phyloP scores from a whole-genome alignment of 2,329 filamentous ascomycete species.

The Herpotrichia juniperi region DNA sequence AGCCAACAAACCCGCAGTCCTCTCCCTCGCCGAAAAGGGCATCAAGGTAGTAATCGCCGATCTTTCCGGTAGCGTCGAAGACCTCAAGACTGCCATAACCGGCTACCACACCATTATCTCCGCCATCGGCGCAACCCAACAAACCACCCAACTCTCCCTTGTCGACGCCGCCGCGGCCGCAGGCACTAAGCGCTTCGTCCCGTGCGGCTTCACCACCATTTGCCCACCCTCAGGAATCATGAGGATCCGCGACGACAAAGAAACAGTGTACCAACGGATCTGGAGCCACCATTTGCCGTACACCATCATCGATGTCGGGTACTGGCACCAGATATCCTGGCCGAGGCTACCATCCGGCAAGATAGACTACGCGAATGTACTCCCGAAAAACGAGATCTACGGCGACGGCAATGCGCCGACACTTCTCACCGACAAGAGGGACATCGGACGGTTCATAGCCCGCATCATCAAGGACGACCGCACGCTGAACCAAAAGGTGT shows the following conservation, averaged over 20 bases:
- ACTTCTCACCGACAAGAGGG: slow-evolving; percentile 57
- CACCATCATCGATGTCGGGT: slow-evolving; percentile 65
- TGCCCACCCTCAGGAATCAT: slow-evolving; percentile 29
- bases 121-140: slow-evolving; percentile 2
- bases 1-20: slow-evolving; percentile 52
- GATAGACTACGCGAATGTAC: slow-evolving; percentile 50
- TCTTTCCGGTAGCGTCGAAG: slow-evolving; percentile 48
- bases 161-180: slow-evolving; percentile 11
- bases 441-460: slow-evolving; percentile 60
- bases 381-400: slow-evolving; percentile 41
- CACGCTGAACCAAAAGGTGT: slow-evolving; percentile 61
- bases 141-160: slow-evolving; percentile 9
- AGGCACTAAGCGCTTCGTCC: slow-evolving; percentile 13
- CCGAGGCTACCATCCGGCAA: slow-evolving; percentile 54
- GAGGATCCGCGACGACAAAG: slow-evolving; percentile 55
- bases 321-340: slow-evolving; percentile 61
- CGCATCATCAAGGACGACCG: slow-evolving; percentile 58
- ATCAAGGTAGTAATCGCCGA: slow-evolving; percentile 54
- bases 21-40: slow-evolving; percentile 49
- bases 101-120: slow-evolving; percentile 31
- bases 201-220: slow-evolving; percentile 14
- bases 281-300: slow-evolving; percentile 57
- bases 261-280: slow-evolving; percentile 57
- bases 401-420: slow-evolving; percentile 54
- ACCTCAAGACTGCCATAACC: slow-evolving; percentile 49